Evolutionary conservation across 1,284 basidiomycete genomes (phyloP).

Genomic region (Ustilago hordei): DNA sequence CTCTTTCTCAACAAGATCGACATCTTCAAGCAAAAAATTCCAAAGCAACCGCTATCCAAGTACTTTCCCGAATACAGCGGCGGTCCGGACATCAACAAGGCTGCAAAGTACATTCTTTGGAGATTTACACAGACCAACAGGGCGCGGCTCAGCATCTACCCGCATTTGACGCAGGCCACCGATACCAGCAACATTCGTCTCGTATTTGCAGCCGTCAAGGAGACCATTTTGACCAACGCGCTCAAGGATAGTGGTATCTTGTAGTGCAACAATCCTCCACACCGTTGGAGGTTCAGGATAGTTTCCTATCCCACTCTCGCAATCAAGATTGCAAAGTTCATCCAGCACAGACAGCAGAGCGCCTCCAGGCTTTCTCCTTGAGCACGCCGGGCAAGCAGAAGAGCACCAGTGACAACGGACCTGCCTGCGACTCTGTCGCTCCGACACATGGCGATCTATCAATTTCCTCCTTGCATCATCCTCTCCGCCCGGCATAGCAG

Average conservation of each 20-base stretch:
- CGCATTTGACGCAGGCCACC: slow-evolving; percentile 74
- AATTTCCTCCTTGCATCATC: background rate
- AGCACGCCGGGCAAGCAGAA: background rate
- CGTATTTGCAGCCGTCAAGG: slow-evolving; percentile 96
- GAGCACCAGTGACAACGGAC: background rate
- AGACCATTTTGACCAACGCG: slow-evolving; percentile 71
- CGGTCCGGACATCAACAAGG: slow-evolving; percentile 94
- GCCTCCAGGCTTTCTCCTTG: background rate
- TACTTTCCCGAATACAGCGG: slow-evolving; percentile 94
- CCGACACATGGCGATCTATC: background rate
- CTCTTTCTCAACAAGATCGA: slow-evolving; percentile 88
- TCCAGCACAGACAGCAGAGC: background rate
- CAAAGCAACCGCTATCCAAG: slow-evolving; percentile 79
- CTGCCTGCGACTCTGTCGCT: background rate
- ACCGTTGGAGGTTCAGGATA: background rate
- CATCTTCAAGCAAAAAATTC: slow-evolving; percentile 91
- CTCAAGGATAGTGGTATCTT: slow-evolving; percentile 58
- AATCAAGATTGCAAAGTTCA: too few species aligned
- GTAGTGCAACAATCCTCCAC: slow-evolving; percentile 2
- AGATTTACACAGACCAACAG: slow-evolving; percentile 95
- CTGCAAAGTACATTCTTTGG: slow-evolving; percentile 97
- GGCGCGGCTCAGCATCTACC: slow-evolving; percentile 64
- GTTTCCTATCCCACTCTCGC: too few species aligned
- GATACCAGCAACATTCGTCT: slow-evolving; percentile 80
- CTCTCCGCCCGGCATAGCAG: background rate